Conservation (phyloP, 2,329 filamentous ascomycete species). For the Knufia fluminis region DNA sequence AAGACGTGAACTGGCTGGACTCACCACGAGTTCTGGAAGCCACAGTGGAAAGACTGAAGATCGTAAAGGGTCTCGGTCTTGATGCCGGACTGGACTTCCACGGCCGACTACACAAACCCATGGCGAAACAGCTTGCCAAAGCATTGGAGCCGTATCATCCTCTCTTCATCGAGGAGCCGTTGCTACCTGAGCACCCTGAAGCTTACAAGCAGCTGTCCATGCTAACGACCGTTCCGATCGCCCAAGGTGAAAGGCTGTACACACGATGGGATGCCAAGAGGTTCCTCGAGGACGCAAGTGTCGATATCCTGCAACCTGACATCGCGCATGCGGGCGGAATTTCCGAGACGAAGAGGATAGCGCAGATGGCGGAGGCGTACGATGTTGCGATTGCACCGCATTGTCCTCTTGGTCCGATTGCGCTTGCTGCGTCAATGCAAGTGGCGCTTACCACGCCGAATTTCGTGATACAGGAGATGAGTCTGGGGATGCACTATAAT, state of each 20-base stretch:
- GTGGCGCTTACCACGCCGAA: constrained; percentile 51
- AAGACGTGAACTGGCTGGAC: constrained; percentile 65
- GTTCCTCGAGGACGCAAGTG: constrained; percentile 55
- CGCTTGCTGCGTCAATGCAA: constrained; percentile 59
- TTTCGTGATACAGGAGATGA: constrained; percentile 68
- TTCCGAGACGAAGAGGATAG: constrained; percentile 57
- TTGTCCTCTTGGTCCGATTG: constrained; percentile 61
- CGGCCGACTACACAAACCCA: constrained; percentile 62
- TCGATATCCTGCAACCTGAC: constrained; percentile 64
- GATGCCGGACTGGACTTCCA: constrained; percentile 72
- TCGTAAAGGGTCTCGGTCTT: constrained; percentile 60
- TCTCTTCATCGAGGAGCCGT: constrained; percentile 63
- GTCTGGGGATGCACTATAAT: constrained; percentile 71
- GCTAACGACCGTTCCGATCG: constrained; percentile 54
- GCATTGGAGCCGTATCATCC: constrained; percentile 56
- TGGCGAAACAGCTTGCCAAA: constrained; percentile 63
- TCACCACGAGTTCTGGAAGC: constrained; percentile 55
- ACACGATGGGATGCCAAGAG: constrained; percentile 61
- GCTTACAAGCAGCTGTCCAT: constrained; percentile 51
- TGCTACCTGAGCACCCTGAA: constrained; percentile 57
- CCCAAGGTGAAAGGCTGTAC: constrained; percentile 60
- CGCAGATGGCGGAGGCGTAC: constrained; percentile 60
- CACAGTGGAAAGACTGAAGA: constrained; percentile 57
- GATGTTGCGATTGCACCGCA: constrained; percentile 63
- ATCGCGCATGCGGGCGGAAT: constrained; percentile 62